These are phyloP conservation scores for Penicilliopsis zonata DNA, from an alignment of 495 filamentous ascomycete genomes.

Conservation along the genomic window DNA sequence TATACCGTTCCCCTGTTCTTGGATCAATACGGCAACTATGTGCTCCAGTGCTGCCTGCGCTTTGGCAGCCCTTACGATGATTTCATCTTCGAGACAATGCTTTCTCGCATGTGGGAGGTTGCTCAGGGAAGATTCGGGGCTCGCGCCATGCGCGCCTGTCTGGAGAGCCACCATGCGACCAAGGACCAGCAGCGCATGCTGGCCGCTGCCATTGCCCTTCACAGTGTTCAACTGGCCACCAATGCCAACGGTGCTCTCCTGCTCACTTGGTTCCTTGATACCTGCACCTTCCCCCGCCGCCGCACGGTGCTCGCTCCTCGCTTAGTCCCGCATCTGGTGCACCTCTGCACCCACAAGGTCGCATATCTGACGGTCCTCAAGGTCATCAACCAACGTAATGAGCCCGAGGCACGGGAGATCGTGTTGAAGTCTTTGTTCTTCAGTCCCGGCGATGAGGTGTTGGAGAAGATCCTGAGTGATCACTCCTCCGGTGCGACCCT, in stretches of 20 bases:
- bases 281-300: conserved; percentile 87
- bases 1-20: conserved; percentile 87
- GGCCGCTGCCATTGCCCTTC: conserved; percentile 85
- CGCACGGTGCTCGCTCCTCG: conserved; percentile 86
- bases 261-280: conserved; percentile 96
- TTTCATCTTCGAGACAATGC: conserved; percentile 97
- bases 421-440: conserved; percentile 93
- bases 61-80: conserved; percentile 83
- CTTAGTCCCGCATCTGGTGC: conserved; percentile 90
- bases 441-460: conserved; percentile 70
- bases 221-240: conserved; percentile 92
- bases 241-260: conserved; percentile 92
- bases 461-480: conserved; percentile 86
- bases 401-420: conserved; percentile 84
- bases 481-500: conserved; percentile 87
- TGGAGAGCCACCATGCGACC: conserved; percentile 90
- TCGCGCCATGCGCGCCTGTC: conserved; percentile 88
- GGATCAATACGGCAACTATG: conserved; percentile 97
- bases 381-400: conserved; percentile 95
- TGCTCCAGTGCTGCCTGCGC: conserved; percentile 87
- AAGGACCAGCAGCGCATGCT: conserved; percentile 94
- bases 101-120: conserved; percentile 89
- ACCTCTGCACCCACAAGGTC: conserved; percentile 97
- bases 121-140: conserved; percentile 89
- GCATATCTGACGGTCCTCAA: conserved; percentile 95